Base-by-base conservation (phyloP, 2,329 filamentous ascomycete genomes). In the Penicillium griseofulvum region DNA sequence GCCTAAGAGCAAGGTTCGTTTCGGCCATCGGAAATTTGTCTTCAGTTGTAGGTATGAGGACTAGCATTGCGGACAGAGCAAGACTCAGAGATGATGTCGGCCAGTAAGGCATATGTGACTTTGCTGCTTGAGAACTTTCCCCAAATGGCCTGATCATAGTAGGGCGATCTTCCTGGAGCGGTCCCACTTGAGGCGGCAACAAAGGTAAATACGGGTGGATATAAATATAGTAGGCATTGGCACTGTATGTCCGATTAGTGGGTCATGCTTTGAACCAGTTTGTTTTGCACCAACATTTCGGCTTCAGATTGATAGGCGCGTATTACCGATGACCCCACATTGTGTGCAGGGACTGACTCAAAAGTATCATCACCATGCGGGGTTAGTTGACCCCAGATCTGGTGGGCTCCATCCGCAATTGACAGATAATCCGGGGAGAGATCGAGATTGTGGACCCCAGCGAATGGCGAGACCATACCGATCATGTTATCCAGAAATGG, bases 171-270 rank as follows among this genome's bases (percentile, higher is more conserved):
- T 60, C 51, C 34, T 57, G 52, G 22, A 42, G 55, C 0, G 53
- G 49, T n/a, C 19, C 14, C 4, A 55, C 29, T 1, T 61, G 41
- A 6, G 60, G 53, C 0, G 64, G 66, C 4, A 68, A 46, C n/a
- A 68, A 22, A 2, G 65, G 63, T 17, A 68, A 48, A 42, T 65
- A 68, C 24, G 63, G 58, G 38, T 68, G 66, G 39, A 68, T 62
- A 33, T 58, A 66, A 3, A 68, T 58, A 36, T 68, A 68, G 47
- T 68, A 68, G 5, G 65, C 63, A 36, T 67, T 67, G 17, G 56
- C 9, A 39, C 66, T 68, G 36, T 28, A 16, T 19, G 3, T 17
- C 36, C 7, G 17, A 36, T 53, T 12, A 58, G 53, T 16, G 16
- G 8, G 14, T 43, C 22, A 16, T 10, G 6, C 16, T n/a, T 52